These are phyloP conservation scores for Conidiobolus incongruus DNA, from an alignment of 371 early-diverging fungal genomes.

Conservation along the genomic window DNA sequence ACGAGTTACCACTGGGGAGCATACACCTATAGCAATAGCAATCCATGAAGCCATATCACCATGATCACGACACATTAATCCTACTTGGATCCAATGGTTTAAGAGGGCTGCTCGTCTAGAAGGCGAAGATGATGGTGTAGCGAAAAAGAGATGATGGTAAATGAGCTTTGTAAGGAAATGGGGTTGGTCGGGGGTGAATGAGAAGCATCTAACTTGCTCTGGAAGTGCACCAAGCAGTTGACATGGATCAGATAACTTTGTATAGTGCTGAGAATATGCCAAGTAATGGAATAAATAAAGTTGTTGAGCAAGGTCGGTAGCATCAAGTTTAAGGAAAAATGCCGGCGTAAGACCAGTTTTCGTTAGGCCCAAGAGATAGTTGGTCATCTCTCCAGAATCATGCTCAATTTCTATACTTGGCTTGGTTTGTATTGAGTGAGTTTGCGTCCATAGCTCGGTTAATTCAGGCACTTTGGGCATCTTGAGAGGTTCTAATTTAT, in stretches of 20 bases:
- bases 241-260: constrained; percentile 11
- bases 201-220: constrained; percentile 13
- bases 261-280: constrained; percentile 10
- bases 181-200: constrained; percentile 23
- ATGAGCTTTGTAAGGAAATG: constrained; percentile 52
- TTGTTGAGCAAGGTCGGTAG: constrained; percentile 41
- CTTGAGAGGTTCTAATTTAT: too few relatives aligned
- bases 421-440: too few relatives aligned
- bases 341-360: constrained; percentile 33
- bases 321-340: constrained; percentile 30
- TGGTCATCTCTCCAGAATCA: constrained; percentile 5
- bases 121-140: constrained; percentile 24
- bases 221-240: constrained; percentile 12
- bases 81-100: constrained; percentile 52
- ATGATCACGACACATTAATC: constrained; percentile 19
- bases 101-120: constrained; percentile 27
- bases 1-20: constrained; percentile 42
- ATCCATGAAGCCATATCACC: constrained; percentile 53
- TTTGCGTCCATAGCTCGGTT: too few relatives aligned
- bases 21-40: constrained; percentile 46
- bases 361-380: constrained; percentile 22
- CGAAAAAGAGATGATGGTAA: constrained; percentile 39
- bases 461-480: too few relatives aligned
- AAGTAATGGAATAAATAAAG: constrained; percentile 36
- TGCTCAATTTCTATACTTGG: too few relatives aligned